phyloP scores from a whole-genome alignment of 164 flowering plant genomes.

The Cinnamomum chago region DNA sequence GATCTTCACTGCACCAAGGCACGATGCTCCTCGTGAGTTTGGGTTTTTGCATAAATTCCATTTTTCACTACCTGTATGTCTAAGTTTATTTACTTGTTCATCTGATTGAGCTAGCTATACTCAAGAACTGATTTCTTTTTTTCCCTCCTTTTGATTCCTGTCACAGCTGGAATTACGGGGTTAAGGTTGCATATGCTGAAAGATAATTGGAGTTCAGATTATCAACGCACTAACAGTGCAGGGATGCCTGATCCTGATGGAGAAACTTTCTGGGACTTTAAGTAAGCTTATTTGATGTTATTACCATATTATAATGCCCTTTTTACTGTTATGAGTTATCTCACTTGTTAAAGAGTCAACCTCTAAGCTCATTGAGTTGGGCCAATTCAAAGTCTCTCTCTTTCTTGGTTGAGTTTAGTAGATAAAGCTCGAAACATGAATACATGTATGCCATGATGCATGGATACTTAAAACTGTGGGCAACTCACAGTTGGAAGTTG shows the following conservation, averaged over 20 bases:
- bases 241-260: slow-evolving; percentile 91
- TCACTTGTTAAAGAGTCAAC: too few relatives aligned
- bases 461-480: too few relatives aligned
- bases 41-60: background rate
- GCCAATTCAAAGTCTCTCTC: too few relatives aligned
- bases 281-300: slow-evolving; percentile 39
- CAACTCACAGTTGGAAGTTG: too few relatives aligned
- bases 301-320: background rate
- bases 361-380: too few relatives aligned
- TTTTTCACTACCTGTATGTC: background rate
- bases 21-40: slow-evolving; percentile 58
- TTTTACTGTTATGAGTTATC: too few relatives aligned
- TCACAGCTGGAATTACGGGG: slow-evolving; percentile 84
- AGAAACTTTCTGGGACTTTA: slow-evolving; percentile 64
- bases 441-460: too few relatives aligned
- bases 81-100: background rate
- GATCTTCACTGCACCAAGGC: slow-evolving; percentile 49
- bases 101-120: background rate
- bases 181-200: slow-evolving; percentile 63
- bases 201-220: slow-evolving; percentile 83
- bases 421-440: too few relatives aligned
- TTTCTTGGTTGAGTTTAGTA: too few relatives aligned
- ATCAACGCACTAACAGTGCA: slow-evolving; percentile 75
- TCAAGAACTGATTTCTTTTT: background rate
- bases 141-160: slow-evolving; percentile 1